A percentile compares a stretch with the other conserved stretches of the same genome.
Conservation (phyloP, 371 early-diverging fungal species). For the Rhizopus stolonifer region DNA sequence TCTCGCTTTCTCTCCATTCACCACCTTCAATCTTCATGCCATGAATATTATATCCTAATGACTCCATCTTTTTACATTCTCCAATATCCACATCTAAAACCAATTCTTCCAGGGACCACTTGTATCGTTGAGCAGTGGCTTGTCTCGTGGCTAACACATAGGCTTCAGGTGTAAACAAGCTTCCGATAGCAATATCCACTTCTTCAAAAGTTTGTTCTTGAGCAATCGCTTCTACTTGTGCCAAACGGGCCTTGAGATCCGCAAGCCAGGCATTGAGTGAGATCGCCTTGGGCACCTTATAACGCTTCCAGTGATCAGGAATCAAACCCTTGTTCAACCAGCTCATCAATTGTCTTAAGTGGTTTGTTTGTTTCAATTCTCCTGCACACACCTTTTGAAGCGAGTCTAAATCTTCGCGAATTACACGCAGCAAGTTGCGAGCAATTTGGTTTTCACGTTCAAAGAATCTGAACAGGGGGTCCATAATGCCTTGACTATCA, state of each 20-base stretch:
- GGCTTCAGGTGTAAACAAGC: conserved; percentile 89
- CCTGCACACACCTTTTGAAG: conserved; percentile 73
- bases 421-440: conserved; percentile 54
- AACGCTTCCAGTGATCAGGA: conserved; percentile 78
- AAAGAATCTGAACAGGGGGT: conserved; percentile 84
- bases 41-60: conserved; percentile 32
- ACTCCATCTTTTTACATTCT: conserved; percentile 10
- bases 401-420: conserved; percentile 68
- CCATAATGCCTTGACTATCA: conserved; percentile 48
- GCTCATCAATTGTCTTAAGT: conserved; percentile 68
- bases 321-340: conserved; percentile 73
- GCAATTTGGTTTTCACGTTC: conserved; percentile 78
- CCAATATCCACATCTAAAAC: conserved; percentile 51
- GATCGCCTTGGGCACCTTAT: conserved; percentile 66
- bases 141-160: conserved; percentile 92
- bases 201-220: conserved; percentile 38
- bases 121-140: conserved; percentile 69
- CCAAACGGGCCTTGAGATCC: conserved; percentile 71
- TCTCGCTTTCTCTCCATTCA: conserved; percentile 47
- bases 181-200: conserved; percentile 79
- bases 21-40: conserved; percentile 75
- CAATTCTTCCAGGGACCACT: conserved; percentile 74
- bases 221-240: conserved; percentile 61
- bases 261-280: conserved; percentile 72
- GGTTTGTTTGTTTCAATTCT: conserved; percentile 85